A percentile compares a stretch with the other conserved stretches of the same genome.
Evolutionary conservation across 768 basidiomycete genomes (phyloP).

Genomic region (Xerocomus potaroensis): DNA sequence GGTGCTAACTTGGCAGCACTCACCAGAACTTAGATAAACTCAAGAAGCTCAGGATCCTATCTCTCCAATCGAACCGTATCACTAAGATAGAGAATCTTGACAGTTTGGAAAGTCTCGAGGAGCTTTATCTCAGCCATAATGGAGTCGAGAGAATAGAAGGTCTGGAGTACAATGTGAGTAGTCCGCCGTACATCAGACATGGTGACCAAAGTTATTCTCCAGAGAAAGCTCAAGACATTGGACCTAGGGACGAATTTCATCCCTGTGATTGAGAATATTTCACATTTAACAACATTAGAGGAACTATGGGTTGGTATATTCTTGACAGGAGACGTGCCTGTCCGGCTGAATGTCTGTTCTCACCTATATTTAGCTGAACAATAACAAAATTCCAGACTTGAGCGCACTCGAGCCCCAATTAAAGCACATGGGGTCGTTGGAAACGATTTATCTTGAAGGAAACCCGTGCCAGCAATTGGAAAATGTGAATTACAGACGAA

Average conservation of each 20-base stretch:
- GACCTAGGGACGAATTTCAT: slow-evolving; percentile 89
- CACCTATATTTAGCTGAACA: slow-evolving; percentile 62
- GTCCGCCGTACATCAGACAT: not conserved
- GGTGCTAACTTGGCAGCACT: not conserved
- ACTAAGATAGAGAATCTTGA: slow-evolving; percentile 83
- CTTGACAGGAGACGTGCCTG: not conserved
- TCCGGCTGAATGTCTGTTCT: not conserved
- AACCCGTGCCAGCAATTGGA: slow-evolving; percentile 88
- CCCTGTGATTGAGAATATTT: slow-evolving; percentile 70
- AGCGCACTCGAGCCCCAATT: slow-evolving; percentile 66
- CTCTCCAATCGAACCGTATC: slow-evolving; percentile 91
- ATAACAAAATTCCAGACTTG: slow-evolving; percentile 78
- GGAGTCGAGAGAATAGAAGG: slow-evolving; percentile 83
- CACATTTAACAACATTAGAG: slow-evolving; percentile 72
- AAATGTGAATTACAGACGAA: slow-evolving; percentile 76
- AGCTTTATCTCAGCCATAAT: slow-evolving; percentile 93
- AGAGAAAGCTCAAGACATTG: slow-evolving; percentile 73
- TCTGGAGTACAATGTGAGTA: slow-evolving; percentile 72
- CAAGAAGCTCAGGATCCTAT: slow-evolving; percentile 75
- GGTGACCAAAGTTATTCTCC: not conserved
- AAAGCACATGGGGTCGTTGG: slow-evolving; percentile 51
- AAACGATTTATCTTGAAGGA: slow-evolving; percentile 91
- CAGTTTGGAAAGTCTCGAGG: slow-evolving; percentile 66
- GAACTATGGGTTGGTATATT: slow-evolving; percentile 81
- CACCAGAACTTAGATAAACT: slow-evolving; percentile 65